These are phyloP conservation scores for Geotrichum candidum DNA, from an alignment of 1,139 yeast genomes.

Conservation along the genomic window DNA sequence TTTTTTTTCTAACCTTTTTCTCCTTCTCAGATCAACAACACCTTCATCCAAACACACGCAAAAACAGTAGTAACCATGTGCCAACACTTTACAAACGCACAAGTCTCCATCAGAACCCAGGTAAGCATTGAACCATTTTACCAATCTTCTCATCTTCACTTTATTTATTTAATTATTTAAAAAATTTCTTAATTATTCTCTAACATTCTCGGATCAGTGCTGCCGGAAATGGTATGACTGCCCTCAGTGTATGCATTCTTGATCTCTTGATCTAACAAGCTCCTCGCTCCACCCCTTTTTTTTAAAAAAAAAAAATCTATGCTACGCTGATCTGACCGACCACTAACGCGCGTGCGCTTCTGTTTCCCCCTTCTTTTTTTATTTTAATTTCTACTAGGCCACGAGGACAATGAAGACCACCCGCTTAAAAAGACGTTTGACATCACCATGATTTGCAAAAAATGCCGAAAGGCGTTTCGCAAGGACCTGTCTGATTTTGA, in stretches of 20 bases:
- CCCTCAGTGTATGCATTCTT: slow-evolving; percentile 31
- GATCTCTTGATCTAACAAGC: background rate
- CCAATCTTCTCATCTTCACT: too few relatives aligned
- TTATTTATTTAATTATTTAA: too few relatives aligned
- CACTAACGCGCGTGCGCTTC: background rate
- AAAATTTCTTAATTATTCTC: too few relatives aligned
- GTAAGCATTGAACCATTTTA: slow-evolving; percentile 20
- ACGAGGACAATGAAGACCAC: slow-evolving; percentile 34
- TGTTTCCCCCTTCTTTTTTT: background rate
- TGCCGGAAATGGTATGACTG: slow-evolving; percentile 38
- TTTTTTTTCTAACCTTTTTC: background rate
- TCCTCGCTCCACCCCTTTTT: background rate
- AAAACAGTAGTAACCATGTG: slow-evolving; percentile 28
- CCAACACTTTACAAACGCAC: slow-evolving; percentile 36
- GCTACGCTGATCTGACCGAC: background rate
- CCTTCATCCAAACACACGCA: background rate
- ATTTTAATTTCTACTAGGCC: slow-evolving; percentile 25
- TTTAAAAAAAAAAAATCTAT: background rate
- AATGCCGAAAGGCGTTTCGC: slow-evolving; percentile 37
- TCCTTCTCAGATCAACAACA: background rate
- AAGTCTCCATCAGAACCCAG: slow-evolving; percentile 36
- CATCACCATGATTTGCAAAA: slow-evolving; percentile 36
- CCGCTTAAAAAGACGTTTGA: slow-evolving; percentile 33
- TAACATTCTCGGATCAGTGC: slow-evolving; percentile 22
- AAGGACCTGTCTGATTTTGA: slow-evolving; percentile 36